Evolutionary conservation across 352 stramenopile genomes (phyloP).

Genomic region (Poterioochromonas sp.): DNA sequence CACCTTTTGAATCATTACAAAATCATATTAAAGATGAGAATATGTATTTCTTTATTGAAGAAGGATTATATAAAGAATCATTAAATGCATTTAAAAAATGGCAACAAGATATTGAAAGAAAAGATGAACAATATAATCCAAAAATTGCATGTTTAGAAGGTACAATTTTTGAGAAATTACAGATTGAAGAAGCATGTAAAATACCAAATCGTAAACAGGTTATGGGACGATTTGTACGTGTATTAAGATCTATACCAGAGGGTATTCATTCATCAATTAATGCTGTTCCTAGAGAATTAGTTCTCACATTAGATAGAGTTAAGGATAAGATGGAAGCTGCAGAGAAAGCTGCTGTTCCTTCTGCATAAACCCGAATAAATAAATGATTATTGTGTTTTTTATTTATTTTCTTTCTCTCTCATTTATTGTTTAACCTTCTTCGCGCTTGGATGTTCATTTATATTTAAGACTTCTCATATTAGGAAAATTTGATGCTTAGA

Average conservation of each 20-base stretch:
- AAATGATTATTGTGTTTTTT: too few species aligned
- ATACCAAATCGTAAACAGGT: conserved; percentile 7
- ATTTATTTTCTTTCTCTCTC: too few species aligned
- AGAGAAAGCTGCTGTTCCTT: not conserved
- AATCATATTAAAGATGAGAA: not conserved
- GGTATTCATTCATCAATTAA: not conserved
- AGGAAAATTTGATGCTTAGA: too few species aligned
- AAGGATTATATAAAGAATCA: not conserved
- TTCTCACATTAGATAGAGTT: not conserved
- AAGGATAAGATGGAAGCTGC: conserved; percentile 16
- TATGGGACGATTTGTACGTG: not conserved
- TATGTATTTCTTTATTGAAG: conserved; percentile 24
- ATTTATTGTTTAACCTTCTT: too few species aligned
- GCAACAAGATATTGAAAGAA: conserved; percentile 4
- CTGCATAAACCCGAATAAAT: too few species aligned
- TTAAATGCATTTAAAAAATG: conserved; percentile 32
- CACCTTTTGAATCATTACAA: not conserved
- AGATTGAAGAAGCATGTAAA: not conserved
- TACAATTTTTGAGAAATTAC: not conserved
- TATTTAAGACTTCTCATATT: too few species aligned
- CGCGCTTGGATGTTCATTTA: too few species aligned
- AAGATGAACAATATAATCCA: not conserved
- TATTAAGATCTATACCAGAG: not conserved
- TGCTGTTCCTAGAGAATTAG: conserved; percentile 17
- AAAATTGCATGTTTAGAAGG: not conserved